Percentiles rank a stretch among this genome's conserved stretches.
These are phyloP conservation scores for Corallochytrium limacisporum DNA, from an alignment of 78 protist genomes.

Conservation along the genomic window DNA sequence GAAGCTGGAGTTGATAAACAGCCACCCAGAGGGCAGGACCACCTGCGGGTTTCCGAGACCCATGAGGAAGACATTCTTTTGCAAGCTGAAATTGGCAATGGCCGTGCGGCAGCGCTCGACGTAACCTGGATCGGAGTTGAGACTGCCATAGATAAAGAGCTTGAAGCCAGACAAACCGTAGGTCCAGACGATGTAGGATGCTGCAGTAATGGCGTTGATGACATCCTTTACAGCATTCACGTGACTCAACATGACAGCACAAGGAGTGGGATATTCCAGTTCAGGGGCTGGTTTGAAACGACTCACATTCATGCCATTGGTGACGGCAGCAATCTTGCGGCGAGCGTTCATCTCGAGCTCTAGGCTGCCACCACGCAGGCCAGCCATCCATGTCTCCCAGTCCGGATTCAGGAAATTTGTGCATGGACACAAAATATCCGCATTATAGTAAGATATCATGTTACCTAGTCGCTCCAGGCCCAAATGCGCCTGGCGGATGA, in stretches of 20 bases:
- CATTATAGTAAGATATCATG: neutral
- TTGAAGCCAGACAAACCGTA: neutral
- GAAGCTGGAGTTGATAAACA: conserved; percentile 10
- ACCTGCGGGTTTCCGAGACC: conserved; percentile 9
- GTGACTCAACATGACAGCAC: conserved; percentile 15
- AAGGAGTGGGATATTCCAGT: neutral
- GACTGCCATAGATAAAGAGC: conserved; percentile 8
- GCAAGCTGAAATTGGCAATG: neutral
- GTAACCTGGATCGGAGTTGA: conserved; percentile 13
- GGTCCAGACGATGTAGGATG: conserved; percentile 11
- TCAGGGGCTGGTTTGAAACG: neutral
- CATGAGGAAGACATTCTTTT: neutral
- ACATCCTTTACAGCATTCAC: conserved; percentile 12
- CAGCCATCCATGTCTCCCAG: conserved; percentile 23
- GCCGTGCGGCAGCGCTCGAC: conserved; percentile 2
- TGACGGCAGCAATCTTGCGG: conserved; percentile 3
- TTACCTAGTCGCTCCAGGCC: neutral
- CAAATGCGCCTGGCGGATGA: neutral
- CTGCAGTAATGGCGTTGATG: conserved; percentile 10
- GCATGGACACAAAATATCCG: conserved; percentile 1
- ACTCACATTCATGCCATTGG: conserved; percentile 11
- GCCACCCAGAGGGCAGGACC: conserved; percentile 12
- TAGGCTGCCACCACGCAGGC: neutral
- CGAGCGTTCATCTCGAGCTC: neutral
- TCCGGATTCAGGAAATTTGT: neutral